Base-by-base conservation (phyloP, 1,284 basidiomycete genomes). In the Trametes pubescens region DNA sequence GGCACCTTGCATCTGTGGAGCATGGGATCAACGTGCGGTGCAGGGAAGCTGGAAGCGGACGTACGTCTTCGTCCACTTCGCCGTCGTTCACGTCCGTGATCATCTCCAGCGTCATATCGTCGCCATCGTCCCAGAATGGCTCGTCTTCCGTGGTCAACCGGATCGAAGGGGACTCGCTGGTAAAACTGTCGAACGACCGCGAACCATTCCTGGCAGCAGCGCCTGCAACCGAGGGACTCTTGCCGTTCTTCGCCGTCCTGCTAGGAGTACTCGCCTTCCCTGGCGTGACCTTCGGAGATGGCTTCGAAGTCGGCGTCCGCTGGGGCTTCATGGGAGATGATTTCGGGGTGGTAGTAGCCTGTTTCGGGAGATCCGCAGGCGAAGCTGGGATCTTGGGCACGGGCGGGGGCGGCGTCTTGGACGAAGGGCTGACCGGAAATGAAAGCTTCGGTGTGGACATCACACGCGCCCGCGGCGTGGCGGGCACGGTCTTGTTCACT, bases 31-130 rank as follows among this genome's bases (percentile, higher is more conserved):
- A 52, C 51, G 38, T 21, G 44, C 22, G 37, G 13, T 38, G 26
- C 54, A 51, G 35, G 47, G 16, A 32, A 24, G 46, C 44, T 29
- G n/a, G 57, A 43, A 49, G 26, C 16, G 26, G 26, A 51, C 77
- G 59, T 59, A 84, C 89, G 72, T 92, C 90, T 71, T 92, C 90
- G 67, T 92, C 90, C 2, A 90, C 80, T 26, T 85, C 82, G 0
- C 84, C 86, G 59, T 91, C 89, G 47, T 85, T 82, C 2, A 84
- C 76, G 61, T 91, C 90, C 2, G 90, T 92, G 51, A 91, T 74
- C 84, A 92, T 85, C 66, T 92, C 90, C 63, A 90, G 75, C 32
- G 79, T 79, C 76, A 81, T 79, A 51, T 80, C 80, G 56, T 81
- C 80, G 51, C 80, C 80, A 53, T 81, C 80, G 55, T 80, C 80